Evolutionary conservation across 441 rosid species (phyloP).

Genomic region (Erodium moschatum): DNA sequence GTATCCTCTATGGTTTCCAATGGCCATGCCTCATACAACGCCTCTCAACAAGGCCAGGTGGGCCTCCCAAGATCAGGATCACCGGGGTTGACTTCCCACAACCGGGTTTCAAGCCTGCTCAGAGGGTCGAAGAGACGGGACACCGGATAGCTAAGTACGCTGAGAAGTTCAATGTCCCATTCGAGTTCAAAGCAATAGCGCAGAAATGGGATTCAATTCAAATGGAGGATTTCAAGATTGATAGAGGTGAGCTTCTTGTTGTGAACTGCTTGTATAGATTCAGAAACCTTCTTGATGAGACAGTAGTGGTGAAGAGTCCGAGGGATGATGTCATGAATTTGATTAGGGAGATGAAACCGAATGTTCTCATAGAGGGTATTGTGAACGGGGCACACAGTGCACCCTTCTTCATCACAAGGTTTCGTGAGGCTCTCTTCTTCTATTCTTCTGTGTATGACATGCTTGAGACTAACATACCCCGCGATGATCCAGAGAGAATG

Average conservation of each 20-base stretch:
- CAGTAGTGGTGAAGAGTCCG: constrained; percentile 40
- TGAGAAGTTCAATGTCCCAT: constrained; percentile 31
- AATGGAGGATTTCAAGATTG: constrained; percentile 35
- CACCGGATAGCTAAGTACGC: constrained; percentile 39
- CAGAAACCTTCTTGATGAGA: constrained; percentile 39
- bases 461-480: constrained; percentile 35
- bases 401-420: constrained; percentile 41
- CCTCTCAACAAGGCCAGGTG: constrained; percentile 32
- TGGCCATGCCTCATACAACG: constrained; percentile 43
- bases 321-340: constrained; percentile 34
- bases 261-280: constrained; percentile 35
- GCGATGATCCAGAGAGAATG: constrained; percentile 38
- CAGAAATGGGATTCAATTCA: constrained; percentile 42
- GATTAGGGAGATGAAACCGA: constrained; percentile 33
- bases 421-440: constrained; percentile 43
- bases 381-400: constrained; percentile 35
- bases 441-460: constrained; percentile 35
- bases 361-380: constrained; percentile 29
- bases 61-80: constrained; percentile 36
- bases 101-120: constrained; percentile 40
- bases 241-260: constrained; percentile 31
- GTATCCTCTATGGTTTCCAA: constrained; percentile 38
- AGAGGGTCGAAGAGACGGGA: constrained; percentile 41
- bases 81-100: constrained; percentile 40
- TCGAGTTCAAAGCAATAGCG: constrained; percentile 39